Evolutionary conservation across 78 protist genomes (phyloP).

Genomic region (Dictyostelium brefeldianum): DNA sequence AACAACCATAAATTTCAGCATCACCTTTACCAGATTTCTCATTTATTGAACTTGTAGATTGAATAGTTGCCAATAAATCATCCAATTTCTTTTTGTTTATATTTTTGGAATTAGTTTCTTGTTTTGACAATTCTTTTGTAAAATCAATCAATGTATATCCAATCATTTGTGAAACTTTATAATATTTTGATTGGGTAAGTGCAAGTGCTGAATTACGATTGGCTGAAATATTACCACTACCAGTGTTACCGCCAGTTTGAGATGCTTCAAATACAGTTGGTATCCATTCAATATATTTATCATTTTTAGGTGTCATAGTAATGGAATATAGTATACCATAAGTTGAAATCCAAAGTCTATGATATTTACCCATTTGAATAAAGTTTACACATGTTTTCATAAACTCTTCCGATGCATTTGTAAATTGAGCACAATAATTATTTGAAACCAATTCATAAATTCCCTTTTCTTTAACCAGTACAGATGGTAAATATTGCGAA

Average conservation of each 20-base stretch:
- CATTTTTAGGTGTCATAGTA: conserved; percentile 62
- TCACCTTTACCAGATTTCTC: conserved; percentile 59
- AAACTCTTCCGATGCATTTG: conserved; percentile 54
- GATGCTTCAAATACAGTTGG: conserved; percentile 3
- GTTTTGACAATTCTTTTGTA: background rate
- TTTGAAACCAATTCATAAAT: conserved; percentile 50
- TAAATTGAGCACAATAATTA: conserved; percentile 38
- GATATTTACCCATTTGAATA: conserved; percentile 63
- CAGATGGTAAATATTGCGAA: background rate
- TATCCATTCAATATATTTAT: conserved; percentile 58
- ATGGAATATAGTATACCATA: conserved; percentile 14
- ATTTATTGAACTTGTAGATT: background rate
- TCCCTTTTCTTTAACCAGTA: conserved; percentile 37
- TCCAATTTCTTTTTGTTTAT: conserved; percentile 25
- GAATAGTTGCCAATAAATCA: conserved; percentile 41
- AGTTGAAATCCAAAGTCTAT: conserved; percentile 46
- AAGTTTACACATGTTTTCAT: conserved; percentile 45
- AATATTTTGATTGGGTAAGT: background rate
- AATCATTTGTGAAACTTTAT: conserved; percentile 58
- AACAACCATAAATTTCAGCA: conserved; percentile 45
- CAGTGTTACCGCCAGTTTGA: background rate
- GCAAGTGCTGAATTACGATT: background rate
- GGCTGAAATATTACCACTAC: background rate
- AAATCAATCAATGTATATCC: conserved; percentile 44
- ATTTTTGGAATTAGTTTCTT: background rate